phyloP scores from a whole-genome alignment of 805 yeast genomes.

The Schizosaccharomyces octosporus region DNA sequence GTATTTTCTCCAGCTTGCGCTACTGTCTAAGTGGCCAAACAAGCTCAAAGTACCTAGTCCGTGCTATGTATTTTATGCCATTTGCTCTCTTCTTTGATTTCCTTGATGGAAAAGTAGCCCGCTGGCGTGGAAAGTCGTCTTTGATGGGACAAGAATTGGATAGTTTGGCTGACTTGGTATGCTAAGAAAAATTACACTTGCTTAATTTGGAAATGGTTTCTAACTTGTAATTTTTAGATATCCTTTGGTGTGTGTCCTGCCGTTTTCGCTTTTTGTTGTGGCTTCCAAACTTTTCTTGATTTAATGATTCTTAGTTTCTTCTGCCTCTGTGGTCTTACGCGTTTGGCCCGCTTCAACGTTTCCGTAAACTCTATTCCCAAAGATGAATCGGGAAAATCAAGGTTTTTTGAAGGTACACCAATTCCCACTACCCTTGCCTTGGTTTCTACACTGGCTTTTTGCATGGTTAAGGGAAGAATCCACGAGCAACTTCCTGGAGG shows the following conservation, averaged over 20 bases:
- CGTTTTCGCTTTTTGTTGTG: conserved; percentile 70
- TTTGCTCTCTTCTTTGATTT: conserved; percentile 87
- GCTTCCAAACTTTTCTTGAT: conserved; percentile 66
- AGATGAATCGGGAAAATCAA: conserved; percentile 63
- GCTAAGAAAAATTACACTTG: neutral
- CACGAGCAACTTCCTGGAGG: conserved; percentile 42
- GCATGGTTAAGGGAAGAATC: conserved; percentile 25
- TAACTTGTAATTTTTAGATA: neutral
- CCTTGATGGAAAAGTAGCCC: conserved; percentile 90
- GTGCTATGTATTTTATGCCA: conserved; percentile 76
- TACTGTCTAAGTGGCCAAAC: conserved; percentile 43
- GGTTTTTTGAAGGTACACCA: conserved; percentile 89
- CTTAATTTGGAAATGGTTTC: neutral
- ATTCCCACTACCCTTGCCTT: conserved; percentile 68
- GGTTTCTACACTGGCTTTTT: conserved; percentile 46
- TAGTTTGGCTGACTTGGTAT: conserved; percentile 74
- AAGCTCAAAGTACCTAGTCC: conserved; percentile 28
- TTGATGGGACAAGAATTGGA: conserved; percentile 95
- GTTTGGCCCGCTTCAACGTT: conserved; percentile 87
- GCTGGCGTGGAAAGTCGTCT: conserved; percentile 74
- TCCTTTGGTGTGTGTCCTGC: conserved; percentile 95
- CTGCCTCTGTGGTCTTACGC: conserved; percentile 77
- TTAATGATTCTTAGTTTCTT: conserved; percentile 52
- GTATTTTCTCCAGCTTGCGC: conserved; percentile 64
- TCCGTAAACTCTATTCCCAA: conserved; percentile 83